Base-by-base conservation (phyloP, 1,284 basidiomycete genomes). In the Neotropicomus parvogracilis region DNA sequence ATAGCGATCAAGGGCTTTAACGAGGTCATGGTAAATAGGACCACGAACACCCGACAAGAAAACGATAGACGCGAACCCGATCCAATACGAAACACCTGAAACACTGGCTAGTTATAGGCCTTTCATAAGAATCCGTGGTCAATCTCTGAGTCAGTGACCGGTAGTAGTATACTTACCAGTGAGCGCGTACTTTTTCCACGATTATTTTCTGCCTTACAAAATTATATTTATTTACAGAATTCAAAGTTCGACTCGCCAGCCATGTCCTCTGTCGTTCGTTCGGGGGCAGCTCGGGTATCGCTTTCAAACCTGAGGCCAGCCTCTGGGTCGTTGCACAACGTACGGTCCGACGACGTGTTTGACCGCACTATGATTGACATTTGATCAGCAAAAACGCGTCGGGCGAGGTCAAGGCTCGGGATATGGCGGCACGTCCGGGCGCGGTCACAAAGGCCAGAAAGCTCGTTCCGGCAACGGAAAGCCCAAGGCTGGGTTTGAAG, bases 401-500 rank as follows among this genome's bases (percentile, higher is more conserved):
- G 95, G 95, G 68, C 80, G 95, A 64, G 95, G 95, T 67, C 86
- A 91, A 69, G 88, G 88, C 17, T 94, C 92, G 1, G 88, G 88
- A 26, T 81, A 90, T 57, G 95, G 95, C 59, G 88, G 92, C 49
- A 97, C 94, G 0, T 85, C 94, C 4, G 93, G 93, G 54, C 81
- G 92, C 47, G 95, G 95, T 72, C 83, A 92, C 70, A 99, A 99
- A 64, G 95, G 95, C 60, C 94, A 97, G 68, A 95, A 95, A 53
- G 88, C 95, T 36, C 83, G 95, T 48, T 82, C 90, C 17, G 95
- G 95, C 6, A 87, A 91, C 59, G 91, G 93, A n/a, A 90, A 92
- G 39, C 64, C 64, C 21, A 83, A 79, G 56, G 76, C 82, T 26
- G 84, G 86, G 6, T 99, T 98, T 58, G 95, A 97, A 68, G 95